Base-by-base conservation (phyloP, 768 basidiomycete genomes). In the Suillus variegatus region DNA sequence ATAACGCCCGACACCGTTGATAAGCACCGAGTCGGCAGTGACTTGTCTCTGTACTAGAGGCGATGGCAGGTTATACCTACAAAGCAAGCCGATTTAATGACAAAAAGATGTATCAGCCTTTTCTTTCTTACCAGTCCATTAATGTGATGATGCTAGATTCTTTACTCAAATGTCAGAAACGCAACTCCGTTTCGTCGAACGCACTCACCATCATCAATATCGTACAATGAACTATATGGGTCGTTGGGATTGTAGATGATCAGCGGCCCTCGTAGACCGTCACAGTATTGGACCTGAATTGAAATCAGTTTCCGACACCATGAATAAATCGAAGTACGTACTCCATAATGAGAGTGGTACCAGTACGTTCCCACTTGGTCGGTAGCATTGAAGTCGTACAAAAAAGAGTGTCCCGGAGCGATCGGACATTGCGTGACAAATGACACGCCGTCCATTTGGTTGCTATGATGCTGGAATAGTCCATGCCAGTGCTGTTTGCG, bases 201-300 rank as follows among this genome's bases (percentile, higher is more conserved):
- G 20, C 18, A 54, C 52, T 54, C 32, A 54, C 52, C 52, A 2
- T 54, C 28, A 54, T 54, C 52, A 12, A 54, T 54, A 20, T 54
- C 52, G 18, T 54, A 54, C 32, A 20, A 20, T 10, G 52, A 54
- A 12, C 52, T 2, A 2, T 54, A 54, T 20, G 52, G 52, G 10
- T 54, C 32, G 18, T 54, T 5, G 12, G 74, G 77, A 56, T 84
- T 83, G 44, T 84, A 83, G 16, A 86, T 74, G 8, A 86, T 78
- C 40, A 86, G 44, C 3, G 81, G 76, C 0, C 85, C 85, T 51
- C 86, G 73, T 32, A 87, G 76, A 0, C 85, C 86, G 63, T 87
- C 86, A 61, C 86, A 87, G 63, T 85, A 86, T 67, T 86, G 85
- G 1, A 79, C 52, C 52, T 54, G 9, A 10, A 32, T 18, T 20